These are phyloP conservation scores for Alliaria petiolata DNA, from an alignment of 345 rosid species.

Conservation along the genomic window DNA sequence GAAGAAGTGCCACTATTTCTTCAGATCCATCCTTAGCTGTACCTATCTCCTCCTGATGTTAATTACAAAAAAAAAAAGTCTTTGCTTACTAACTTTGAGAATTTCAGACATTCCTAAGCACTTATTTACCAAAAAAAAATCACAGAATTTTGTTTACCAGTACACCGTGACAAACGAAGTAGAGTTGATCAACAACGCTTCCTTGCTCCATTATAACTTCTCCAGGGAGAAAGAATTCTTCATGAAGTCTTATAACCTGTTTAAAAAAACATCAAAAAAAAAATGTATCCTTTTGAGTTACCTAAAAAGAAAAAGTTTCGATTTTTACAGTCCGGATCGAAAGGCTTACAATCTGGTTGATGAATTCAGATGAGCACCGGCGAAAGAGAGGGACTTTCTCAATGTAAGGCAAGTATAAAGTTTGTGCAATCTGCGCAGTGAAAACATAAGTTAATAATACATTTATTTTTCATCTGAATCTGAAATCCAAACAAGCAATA, in stretches of 20 bases:
- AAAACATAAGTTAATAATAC: not conserved
- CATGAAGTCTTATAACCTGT: slow-evolving; percentile 67
- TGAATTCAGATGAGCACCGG: slow-evolving; percentile 71
- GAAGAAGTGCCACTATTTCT: slow-evolving; percentile 54
- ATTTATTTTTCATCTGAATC: not conserved
- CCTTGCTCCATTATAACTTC: slow-evolving; percentile 80
- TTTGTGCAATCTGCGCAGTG: slow-evolving; percentile 65
- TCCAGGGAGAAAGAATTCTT: slow-evolving; percentile 79
- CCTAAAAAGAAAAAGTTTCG: not conserved
- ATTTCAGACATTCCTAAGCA: not conserved
- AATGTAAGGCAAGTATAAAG: slow-evolving; percentile 68
- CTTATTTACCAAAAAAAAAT: not conserved
- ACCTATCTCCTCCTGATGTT: slow-evolving; percentile 55
- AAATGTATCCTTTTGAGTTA: not conserved
- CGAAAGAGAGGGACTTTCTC: slow-evolving; percentile 62
- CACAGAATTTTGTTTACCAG: slow-evolving; percentile 39
- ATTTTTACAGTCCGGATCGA: not conserved
- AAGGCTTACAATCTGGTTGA: slow-evolving; percentile 72
- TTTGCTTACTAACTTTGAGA: not conserved
- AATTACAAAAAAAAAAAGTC: not conserved
- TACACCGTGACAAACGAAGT: slow-evolving; percentile 68
- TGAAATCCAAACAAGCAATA: slow-evolving; percentile 10
- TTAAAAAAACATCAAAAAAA: not conserved
- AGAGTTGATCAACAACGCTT: slow-evolving; percentile 64
- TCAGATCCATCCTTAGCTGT: slow-evolving; percentile 73